Evolutionary conservation across 106 monocot genomes (phyloP).

Genomic region (Platanthera guangdongensis): DNA sequence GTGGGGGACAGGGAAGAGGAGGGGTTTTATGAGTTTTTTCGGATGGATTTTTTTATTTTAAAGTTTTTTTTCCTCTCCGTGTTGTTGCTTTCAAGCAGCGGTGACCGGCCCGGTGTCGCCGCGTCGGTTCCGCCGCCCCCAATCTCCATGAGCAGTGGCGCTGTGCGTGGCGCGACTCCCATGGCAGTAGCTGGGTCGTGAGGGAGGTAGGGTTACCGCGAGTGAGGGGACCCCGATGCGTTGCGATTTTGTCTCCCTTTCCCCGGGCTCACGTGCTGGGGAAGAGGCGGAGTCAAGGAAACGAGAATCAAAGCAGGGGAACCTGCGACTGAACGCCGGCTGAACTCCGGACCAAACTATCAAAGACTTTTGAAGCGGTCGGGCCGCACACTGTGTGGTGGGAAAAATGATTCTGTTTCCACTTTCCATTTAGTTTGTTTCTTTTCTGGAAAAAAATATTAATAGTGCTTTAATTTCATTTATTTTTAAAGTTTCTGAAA

Average conservation of each 20-base stretch:
- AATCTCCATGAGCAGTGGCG: neutral
- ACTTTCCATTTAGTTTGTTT: too few species aligned
- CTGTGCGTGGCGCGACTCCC: neutral
- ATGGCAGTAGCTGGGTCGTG: neutral
- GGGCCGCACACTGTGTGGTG: neutral
- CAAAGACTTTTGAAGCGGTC: neutral
- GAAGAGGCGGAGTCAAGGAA: neutral
- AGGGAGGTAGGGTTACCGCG: neutral
- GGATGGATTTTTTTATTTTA: neutral
- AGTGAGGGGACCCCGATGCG: neutral
- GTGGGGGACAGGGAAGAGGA: neutral
- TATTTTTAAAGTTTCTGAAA: too few species aligned
- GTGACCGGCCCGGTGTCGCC: slow-evolving; percentile 7
- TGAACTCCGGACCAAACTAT: neutral
- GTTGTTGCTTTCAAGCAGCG: slow-evolving; percentile 19
- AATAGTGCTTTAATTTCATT: too few species aligned
- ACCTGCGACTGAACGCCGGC: neutral
- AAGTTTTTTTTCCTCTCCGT: neutral
- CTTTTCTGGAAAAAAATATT: too few species aligned
- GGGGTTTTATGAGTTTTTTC: neutral
- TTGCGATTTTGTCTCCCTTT: neutral
- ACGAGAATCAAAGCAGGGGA: neutral
- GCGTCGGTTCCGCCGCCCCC: slow-evolving; percentile 1
- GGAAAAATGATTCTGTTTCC: too few species aligned
- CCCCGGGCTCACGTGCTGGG: neutral